These are phyloP conservation scores for Ceratobasidium sp. DNA, from an alignment of 1,284 basidiomycete genomes.

Conservation along the genomic window DNA sequence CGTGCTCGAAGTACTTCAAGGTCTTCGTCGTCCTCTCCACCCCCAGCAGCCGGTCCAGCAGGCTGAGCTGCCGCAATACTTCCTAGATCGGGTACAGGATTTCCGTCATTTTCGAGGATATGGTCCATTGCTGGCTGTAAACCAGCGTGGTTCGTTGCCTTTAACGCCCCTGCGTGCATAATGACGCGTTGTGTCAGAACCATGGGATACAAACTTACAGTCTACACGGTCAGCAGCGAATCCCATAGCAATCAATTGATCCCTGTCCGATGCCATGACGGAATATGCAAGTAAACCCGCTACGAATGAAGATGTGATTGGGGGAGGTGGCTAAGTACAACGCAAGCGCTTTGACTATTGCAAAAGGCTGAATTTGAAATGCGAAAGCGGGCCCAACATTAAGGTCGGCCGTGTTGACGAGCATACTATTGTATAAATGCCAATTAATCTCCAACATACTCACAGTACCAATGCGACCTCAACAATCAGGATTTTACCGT, in stretches of 20 bases:
- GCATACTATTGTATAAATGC: conserved; percentile 54
- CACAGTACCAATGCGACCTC: conserved; percentile 56
- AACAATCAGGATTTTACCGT: conserved; percentile 24
- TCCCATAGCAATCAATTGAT: conserved; percentile 86
- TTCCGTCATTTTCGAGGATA: conserved; percentile 78
- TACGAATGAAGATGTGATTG: not conserved
- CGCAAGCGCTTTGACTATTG: not conserved
- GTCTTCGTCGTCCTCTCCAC: conserved; percentile 77
- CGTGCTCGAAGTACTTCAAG: conserved; percentile 66
- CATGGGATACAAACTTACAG: conserved; percentile 64
- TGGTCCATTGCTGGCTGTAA: conserved; percentile 92
- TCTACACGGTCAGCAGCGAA: conserved; percentile 85
- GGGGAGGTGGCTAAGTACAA: conserved; percentile 12
- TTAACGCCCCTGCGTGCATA: conserved; percentile 75
- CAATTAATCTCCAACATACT: conserved; percentile 55
- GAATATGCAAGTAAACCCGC: conserved; percentile 10
- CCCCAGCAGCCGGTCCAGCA: conserved; percentile 52
- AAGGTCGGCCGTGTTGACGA: conserved; percentile 24
- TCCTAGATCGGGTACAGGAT: conserved; percentile 74
- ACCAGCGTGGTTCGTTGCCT: conserved; percentile 80
- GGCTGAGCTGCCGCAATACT: conserved; percentile 49
- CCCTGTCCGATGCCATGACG: conserved; percentile 67
- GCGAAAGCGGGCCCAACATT: not conserved
- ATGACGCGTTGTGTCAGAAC: not conserved
- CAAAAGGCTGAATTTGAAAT: conserved; percentile 18